These are phyloP conservation scores for Pyrenochaeta sp. DNA, from an alignment of 2,329 filamentous ascomycete species.

Conservation along the genomic window DNA sequence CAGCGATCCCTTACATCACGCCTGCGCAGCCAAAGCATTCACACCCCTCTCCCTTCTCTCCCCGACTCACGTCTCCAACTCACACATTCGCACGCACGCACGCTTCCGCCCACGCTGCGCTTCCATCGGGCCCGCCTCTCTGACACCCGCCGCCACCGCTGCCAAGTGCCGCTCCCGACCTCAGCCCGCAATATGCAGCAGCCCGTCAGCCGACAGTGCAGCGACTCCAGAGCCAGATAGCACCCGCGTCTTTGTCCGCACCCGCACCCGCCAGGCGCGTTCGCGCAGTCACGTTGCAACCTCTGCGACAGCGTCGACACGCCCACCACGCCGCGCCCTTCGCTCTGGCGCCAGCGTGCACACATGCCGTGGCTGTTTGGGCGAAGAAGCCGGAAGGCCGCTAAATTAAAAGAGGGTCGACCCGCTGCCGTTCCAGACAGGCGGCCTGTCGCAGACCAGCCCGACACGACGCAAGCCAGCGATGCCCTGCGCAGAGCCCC, in stretches of 20 bases:
- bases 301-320: constrained; percentile 14
- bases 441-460: constrained; percentile 39
- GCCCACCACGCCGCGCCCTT: constrained; percentile 8
- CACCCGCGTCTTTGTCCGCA: constrained; percentile 16
- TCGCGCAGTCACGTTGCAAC: constrained; percentile 28
- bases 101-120: constrained; percentile 4
- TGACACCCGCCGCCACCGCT: constrained; percentile 1
- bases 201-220: constrained; percentile 24
- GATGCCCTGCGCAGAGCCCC: constrained; percentile 35
- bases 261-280: constrained; percentile 8
- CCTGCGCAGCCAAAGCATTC: constrained; percentile 9
- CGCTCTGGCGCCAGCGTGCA: constrained; percentile 10
- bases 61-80: background rate
- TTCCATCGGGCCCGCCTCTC: constrained; percentile 3
- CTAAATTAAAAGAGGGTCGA: constrained; percentile 54
- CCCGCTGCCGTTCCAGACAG: constrained; percentile 62
- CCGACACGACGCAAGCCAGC: constrained; percentile 28
- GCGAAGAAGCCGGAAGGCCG: constrained; percentile 74
- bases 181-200: constrained; percentile 29
- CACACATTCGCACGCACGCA: background rate
- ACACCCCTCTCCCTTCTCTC: constrained; percentile 15
- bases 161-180: constrained; percentile 14
- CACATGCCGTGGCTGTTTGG: constrained; percentile 86
- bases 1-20: constrained; percentile 21
- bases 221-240: constrained; percentile 27